Evolutionary conservation across 2,329 filamentous ascomycete species (phyloP), one percentile per base, ranked within the genome.

Genomic region (Talaromyces pinophilus): DNA sequence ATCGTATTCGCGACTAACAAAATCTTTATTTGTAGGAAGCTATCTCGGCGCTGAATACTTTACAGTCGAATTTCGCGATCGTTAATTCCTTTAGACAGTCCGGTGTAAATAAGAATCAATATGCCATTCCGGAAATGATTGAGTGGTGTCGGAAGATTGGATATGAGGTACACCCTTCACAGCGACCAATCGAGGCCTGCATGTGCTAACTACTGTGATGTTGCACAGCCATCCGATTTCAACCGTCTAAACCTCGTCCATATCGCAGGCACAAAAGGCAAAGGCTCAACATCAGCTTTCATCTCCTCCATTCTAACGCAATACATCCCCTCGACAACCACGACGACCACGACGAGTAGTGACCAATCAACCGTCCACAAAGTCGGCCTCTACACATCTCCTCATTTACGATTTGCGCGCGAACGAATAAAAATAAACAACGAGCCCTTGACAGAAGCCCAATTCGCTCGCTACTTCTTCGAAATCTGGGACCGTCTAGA

Each of bases 241-340:
- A 81, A 88, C 69, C 79, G 75, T 10, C 74, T 90, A 68, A 89
- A 86, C 67, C 81, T 84, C 70, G 87, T 98, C 68, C 94, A 98
- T 76, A 88, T 98, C 55, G 92, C 94, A 0, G 94, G 94, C 13
- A 97, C 93, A 4, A 98, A 97, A 77, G 94, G 94, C 67, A 98
- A 97, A 78, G 93, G 93, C 48, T 95, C 92, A 2, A 93, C 92
- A 0, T 92, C 91, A 70, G 90, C 93, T 10, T 94, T 93, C 76
- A 86, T 92, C 22, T 92, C 92, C 15, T 89, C 89, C 2, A 91
- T 96, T 69, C 82, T 97, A n/a, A 80, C 83, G 3, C 86, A 89
- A 71, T 89, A 90, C 73, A 76, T 66, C 69, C n/a, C 70, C 30
- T 66, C 76, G 63, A 33, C 30, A 33, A 25, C 25, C 25, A 30